Base-by-base conservation (phyloP, 2,329 filamentous ascomycete species). In the Colletotrichum euphorbiae region DNA sequence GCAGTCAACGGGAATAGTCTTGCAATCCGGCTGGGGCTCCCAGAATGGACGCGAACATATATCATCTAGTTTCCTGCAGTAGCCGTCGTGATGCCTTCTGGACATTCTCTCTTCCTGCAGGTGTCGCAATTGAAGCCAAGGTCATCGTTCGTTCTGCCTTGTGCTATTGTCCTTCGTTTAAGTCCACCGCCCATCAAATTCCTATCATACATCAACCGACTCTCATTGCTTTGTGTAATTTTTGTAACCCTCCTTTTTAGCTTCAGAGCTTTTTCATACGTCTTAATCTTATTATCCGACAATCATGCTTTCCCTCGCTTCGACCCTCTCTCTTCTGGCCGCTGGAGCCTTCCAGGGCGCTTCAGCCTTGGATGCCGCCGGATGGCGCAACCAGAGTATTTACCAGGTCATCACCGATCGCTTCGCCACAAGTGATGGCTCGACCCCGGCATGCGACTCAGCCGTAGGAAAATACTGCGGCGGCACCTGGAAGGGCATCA, bases 401-500 rank as follows among this genome's bases (percentile, higher is more conserved):
- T 83, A 84, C 70, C 82, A 84, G 73, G 75, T 84, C 64, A 69
- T 83, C 59, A 83, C 80, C 12, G 81, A 82, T 69, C 77, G 81
- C 6, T 83, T 80, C 67, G 81, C 80, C 4, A 76, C 77, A 6
- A 76, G 76, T 4, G 76, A 80, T 58, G 78, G 77, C 12, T 80
- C 80, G 33, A 78, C 79, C 2, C 72, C 74, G 4, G 56, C 72
- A 6, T 79, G 77, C 55, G 73, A 77, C 33, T 50, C 28, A 55
- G 67, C 72, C 38, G 70, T 64, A 36, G 71, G 64, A 45, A 70
- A 73, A 31, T 87, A 85, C 74, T 87, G 85, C 65, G 84, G 84
- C 43, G 85, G 85, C 21, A 83, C 81, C 17, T 87, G 79, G 76
- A 72, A 77, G 58, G 85, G 85, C 13, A 77, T 87, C 45, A 82